Evolutionary conservation across 2,329 filamentous ascomycete species (phyloP).

Genomic region (Chrysoporthe deuterocubensis): DNA sequence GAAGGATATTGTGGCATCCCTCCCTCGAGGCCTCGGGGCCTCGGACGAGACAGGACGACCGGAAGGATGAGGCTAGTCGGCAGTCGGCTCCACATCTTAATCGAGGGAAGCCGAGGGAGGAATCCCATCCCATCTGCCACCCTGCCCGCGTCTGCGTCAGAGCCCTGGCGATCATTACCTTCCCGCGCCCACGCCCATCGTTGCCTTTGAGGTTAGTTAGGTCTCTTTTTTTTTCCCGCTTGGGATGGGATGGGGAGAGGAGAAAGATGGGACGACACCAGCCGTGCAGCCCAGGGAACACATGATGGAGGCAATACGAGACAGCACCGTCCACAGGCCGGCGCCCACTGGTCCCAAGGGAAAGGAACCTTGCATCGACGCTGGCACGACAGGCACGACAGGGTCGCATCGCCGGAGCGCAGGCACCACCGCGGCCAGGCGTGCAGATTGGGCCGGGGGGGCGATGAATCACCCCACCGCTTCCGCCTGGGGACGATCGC

Average conservation of each 20-base stretch:
- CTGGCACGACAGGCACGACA: not conserved
- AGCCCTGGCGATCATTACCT: too few relatives aligned
- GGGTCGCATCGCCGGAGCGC: not conserved
- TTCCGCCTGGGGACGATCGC: not conserved
- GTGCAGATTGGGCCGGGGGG: not conserved
- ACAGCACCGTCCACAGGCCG: not conserved
- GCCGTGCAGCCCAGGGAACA: not conserved
- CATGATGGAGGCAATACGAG: conserved; percentile 6
- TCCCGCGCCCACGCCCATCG: not conserved
- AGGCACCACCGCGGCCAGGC: too few relatives aligned
- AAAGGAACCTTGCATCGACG: not conserved
- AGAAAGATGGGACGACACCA: not conserved
- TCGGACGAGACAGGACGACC: too few relatives aligned
- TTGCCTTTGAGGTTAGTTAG: not conserved
- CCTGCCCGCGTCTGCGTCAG: too few relatives aligned
- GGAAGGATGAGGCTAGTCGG: not conserved
- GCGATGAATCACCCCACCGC: not conserved
- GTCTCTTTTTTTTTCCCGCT: not conserved
- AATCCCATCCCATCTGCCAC: not conserved
- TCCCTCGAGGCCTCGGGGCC: too few relatives aligned
- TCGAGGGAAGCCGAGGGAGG: not conserved
- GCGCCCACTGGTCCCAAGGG: not conserved
- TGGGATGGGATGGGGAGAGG: not conserved
- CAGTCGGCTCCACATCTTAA: conserved; percentile 3
- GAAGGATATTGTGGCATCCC: too few relatives aligned